phyloP scores from a whole-genome alignment of 345 rosid species.

The Murraya paniculata region DNA sequence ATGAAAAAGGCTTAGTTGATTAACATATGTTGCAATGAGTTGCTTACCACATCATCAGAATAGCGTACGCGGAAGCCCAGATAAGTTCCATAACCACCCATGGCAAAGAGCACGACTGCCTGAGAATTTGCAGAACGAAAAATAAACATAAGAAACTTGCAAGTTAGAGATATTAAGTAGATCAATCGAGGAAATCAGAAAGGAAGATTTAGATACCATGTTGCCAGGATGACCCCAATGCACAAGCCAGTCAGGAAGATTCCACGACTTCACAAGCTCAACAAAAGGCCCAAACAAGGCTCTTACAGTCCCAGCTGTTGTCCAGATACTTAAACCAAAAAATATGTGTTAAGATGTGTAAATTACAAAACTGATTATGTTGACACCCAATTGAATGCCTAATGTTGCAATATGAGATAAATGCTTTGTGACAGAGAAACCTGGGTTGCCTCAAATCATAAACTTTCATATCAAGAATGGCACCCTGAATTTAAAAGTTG shows the following conservation, averaged over 20 bases:
- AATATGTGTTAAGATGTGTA: neutral
- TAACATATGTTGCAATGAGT: neutral
- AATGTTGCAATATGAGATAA: neutral
- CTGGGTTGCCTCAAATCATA: neutral
- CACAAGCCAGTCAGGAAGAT: slow-evolving; percentile 87
- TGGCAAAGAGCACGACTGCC: slow-evolving; percentile 96
- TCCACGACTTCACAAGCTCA: slow-evolving; percentile 72
- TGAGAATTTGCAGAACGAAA: slow-evolving; percentile 20
- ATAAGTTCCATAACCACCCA: slow-evolving; percentile 96
- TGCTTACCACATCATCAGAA: slow-evolving; percentile 73
- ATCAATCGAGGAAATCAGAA: neutral
- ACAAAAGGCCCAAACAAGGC: slow-evolving; percentile 71
- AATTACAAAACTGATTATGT: neutral
- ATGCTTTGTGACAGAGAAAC: neutral
- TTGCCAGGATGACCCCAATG: slow-evolving; percentile 98
- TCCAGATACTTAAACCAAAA: slow-evolving; percentile 8
- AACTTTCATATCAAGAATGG: neutral
- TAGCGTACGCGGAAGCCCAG: slow-evolving; percentile 77
- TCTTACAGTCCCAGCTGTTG: slow-evolving; percentile 65
- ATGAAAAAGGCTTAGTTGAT: neutral
- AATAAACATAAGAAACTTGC: slow-evolving; percentile 1
- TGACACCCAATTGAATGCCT: neutral
- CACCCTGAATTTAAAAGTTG: neutral
- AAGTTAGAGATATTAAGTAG: neutral
- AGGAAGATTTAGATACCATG: slow-evolving; percentile 45